Conservation (phyloP, 345 rosid genomes). For the Murraya paniculata region DNA sequence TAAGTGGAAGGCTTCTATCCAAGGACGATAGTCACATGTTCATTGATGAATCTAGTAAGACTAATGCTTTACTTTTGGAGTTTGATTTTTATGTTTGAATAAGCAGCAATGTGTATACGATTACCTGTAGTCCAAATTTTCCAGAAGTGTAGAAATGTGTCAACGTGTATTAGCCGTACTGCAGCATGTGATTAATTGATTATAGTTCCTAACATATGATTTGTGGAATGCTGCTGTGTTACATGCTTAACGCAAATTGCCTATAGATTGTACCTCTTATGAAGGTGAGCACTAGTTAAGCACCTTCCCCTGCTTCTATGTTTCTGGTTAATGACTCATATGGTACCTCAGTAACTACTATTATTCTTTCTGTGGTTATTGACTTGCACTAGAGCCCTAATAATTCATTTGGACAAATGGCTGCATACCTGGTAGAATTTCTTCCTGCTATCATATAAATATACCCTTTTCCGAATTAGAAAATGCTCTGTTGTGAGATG, state of each 20-base stretch:
- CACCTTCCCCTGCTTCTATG: not conserved
- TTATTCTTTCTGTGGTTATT: not conserved
- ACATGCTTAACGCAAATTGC: not conserved
- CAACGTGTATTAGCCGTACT: not conserved
- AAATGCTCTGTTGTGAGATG: not conserved
- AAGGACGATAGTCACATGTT: conserved; percentile 44
- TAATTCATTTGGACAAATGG: not conserved
- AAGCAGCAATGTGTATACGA: not conserved
- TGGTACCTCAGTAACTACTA: not conserved
- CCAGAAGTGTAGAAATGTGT: not conserved
- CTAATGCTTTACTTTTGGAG: conserved; percentile 1
- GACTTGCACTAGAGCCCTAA: not conserved
- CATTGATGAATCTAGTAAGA: conserved; percentile 68
- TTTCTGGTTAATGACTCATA: not conserved
- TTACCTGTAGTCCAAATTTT: not conserved
- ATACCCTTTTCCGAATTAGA: not conserved
- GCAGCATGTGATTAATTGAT: not conserved
- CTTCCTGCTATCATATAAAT: not conserved
- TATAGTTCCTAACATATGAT: not conserved
- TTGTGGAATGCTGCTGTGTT: not conserved
- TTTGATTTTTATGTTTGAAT: conserved; percentile 1
- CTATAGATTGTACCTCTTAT: not conserved
- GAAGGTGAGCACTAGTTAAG: not conserved
- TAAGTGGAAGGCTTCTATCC: conserved; percentile 77
- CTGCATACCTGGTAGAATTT: not conserved